A percentile compares a stretch with the other conserved stretches of the same genome.
phyloP scores from a whole-genome alignment of 352 stramenopile species.

The Globisporangium paddicum region DNA sequence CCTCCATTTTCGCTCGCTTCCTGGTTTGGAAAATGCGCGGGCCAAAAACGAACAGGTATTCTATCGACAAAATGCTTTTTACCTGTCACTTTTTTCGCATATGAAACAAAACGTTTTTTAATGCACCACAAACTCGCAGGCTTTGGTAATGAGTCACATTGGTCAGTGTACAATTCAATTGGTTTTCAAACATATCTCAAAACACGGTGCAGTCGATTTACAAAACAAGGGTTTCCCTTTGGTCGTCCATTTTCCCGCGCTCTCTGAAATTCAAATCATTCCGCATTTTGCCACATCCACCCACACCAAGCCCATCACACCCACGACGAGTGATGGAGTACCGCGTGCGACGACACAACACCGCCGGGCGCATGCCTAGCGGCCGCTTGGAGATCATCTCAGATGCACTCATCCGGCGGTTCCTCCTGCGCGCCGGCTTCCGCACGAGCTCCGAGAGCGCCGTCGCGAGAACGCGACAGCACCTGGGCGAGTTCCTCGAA shows the following conservation, averaged over 20 bases:
- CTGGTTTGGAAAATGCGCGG: not conserved
- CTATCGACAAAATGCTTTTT: not conserved
- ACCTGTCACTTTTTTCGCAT: too few species aligned
- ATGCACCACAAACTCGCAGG: not conserved
- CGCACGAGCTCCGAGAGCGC: slow-evolving; percentile 36
- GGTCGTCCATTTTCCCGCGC: slow-evolving; percentile 12
- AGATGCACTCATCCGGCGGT: slow-evolving; percentile 51
- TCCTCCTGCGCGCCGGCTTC: slow-evolving; percentile 70
- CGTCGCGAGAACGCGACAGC: slow-evolving; percentile 31
- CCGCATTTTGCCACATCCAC: not conserved
- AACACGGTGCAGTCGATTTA: not conserved
- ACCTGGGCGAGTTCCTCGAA: slow-evolving; percentile 47
- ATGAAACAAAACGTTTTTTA: too few species aligned
- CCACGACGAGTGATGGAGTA: slow-evolving; percentile 22
- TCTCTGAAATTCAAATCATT: slow-evolving; percentile 17
- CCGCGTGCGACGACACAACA: slow-evolving; percentile 45
- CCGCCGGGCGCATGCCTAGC: not conserved
- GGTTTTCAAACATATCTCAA: not conserved
- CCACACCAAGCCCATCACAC: not conserved
- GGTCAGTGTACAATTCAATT: too few species aligned
- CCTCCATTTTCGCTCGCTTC: slow-evolving; percentile 41
- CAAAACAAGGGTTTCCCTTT: slow-evolving; percentile 15
- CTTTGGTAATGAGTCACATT: too few species aligned
- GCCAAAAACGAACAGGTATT: not conserved
- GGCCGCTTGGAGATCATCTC: slow-evolving; percentile 24